Percentiles rank a stretch among this genome's conserved stretches.
Conservation (phyloP, 2,329 filamentous ascomycete species). For the Aspergillus texensis region DNA sequence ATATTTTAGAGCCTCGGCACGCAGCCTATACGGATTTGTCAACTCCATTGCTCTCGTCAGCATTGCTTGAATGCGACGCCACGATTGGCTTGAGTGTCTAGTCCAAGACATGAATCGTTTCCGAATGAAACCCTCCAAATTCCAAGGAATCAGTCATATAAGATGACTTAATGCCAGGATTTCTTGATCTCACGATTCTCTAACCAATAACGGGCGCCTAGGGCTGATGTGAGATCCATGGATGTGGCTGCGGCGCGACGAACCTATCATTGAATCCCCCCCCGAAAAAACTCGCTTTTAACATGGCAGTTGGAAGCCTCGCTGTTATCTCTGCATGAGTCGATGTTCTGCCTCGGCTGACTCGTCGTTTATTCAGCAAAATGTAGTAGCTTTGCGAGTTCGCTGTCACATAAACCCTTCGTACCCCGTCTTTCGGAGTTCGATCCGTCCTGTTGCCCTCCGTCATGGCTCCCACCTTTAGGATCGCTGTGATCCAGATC, state of each 20-base stretch:
- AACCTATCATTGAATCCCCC: not conserved
- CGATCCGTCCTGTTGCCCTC: not conserved
- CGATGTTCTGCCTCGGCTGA: not conserved
- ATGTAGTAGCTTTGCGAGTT: not conserved
- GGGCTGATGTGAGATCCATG: not conserved
- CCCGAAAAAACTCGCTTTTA: too few relatives aligned
- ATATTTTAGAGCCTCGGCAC: not conserved
- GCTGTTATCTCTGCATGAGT: not conserved
- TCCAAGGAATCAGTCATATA: not conserved
- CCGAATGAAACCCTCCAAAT: not conserved
- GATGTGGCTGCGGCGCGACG: not conserved
- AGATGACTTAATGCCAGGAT: not conserved
- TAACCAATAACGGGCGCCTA: not conserved
- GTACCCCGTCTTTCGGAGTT: not conserved
- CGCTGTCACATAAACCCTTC: not conserved
- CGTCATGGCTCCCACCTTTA: constrained; percentile 5
- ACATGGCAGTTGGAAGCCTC: not conserved
- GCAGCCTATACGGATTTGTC: not conserved
- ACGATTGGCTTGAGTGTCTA: not conserved
- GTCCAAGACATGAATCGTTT: too few relatives aligned
- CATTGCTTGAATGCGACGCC: not conserved
- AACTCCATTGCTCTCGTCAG: not conserved
- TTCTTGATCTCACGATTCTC: not conserved
- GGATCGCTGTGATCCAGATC: constrained; percentile 12
- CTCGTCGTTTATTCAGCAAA: not conserved